Conservation (phyloP, 768 basidiomycete species). For the Obba rivulosa region DNA sequence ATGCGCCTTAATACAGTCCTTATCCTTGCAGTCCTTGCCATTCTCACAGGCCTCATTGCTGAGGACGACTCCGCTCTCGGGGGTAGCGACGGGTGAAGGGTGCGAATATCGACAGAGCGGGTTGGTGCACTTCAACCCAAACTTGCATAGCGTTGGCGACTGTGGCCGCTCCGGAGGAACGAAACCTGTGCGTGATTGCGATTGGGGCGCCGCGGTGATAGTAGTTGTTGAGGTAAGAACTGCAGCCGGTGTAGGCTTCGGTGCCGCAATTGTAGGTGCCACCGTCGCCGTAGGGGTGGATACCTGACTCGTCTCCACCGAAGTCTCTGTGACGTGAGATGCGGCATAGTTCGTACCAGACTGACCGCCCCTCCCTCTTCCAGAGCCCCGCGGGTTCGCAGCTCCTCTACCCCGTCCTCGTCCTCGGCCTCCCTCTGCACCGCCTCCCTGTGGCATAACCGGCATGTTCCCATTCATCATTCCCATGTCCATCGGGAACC, state of each 20-base stretch:
- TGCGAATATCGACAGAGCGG: conserved; percentile 87
- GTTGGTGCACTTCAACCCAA: conserved; percentile 86
- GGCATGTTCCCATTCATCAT: conserved; percentile 34
- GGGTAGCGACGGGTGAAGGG: conserved; percentile 94
- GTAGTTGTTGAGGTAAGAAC: conserved; percentile 3
- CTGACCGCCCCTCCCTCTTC: conserved; percentile 19
- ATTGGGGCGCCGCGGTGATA: conserved; percentile 6
- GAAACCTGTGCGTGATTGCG: conserved; percentile 40
- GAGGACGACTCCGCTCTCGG: conserved; percentile 90
- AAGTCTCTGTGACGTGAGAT: conserved; percentile 9
- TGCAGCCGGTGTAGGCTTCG: conserved; percentile 12
- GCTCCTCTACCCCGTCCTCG: conserved; percentile 27
- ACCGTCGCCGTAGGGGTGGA: conserved; percentile 14
- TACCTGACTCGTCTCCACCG: background rate
- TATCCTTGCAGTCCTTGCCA: conserved; percentile 85
- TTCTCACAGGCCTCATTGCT: conserved; percentile 92
- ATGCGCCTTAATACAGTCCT: conserved; percentile 89
- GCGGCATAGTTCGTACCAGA: conserved; percentile 13
- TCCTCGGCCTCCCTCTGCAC: conserved; percentile 32
- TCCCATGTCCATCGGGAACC: conserved; percentile 51
- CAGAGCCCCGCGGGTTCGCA: conserved; percentile 10
- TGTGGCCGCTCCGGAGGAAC: conserved; percentile 72
- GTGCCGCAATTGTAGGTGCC: conserved; percentile 15
- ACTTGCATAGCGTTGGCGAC: conserved; percentile 92
- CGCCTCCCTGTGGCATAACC: conserved; percentile 35